Percentiles rank a stretch among this genome's conserved stretches.
Conservation (phyloP, 345 rosid species). For the Hibiscus syriacus region DNA sequence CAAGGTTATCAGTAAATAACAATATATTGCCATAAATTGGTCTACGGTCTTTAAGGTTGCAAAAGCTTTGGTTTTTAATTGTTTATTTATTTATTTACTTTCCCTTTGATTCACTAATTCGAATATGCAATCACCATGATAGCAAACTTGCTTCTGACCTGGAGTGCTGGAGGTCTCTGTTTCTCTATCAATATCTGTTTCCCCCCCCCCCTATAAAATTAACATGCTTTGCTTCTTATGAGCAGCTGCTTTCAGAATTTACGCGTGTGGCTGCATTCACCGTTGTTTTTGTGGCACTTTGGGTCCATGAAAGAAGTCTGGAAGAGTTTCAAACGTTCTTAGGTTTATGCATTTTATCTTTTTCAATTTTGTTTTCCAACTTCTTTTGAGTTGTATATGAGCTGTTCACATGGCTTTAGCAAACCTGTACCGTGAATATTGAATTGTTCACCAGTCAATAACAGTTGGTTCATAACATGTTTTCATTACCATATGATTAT, state of each 20-base stretch:
- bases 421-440: neutral
- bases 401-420: neutral
- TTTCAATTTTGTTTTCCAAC: neutral
- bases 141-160: slow-evolving; percentile 46
- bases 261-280: slow-evolving; percentile 35
- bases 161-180: slow-evolving; percentile 54
- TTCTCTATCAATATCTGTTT: neutral
- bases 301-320: slow-evolving; percentile 63
- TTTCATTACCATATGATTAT: neutral
- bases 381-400: neutral
- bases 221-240: neutral
- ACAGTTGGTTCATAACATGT: neutral
- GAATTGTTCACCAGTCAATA: neutral
- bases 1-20: neutral
- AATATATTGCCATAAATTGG: too few species aligned
- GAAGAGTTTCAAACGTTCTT: slow-evolving; percentile 50
- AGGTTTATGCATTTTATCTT: neutral
- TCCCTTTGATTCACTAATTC: neutral
- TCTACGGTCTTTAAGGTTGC: neutral
- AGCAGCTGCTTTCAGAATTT: slow-evolving; percentile 55
- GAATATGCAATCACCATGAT: slow-evolving; percentile 45
- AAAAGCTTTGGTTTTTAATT: neutral
- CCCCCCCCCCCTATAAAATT: neutral
- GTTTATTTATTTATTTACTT: neutral
- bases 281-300: slow-evolving; percentile 33